These are phyloP conservation scores for Ogataea haglerorum DNA, from an alignment of 805 yeast species.

Conservation along the genomic window DNA sequence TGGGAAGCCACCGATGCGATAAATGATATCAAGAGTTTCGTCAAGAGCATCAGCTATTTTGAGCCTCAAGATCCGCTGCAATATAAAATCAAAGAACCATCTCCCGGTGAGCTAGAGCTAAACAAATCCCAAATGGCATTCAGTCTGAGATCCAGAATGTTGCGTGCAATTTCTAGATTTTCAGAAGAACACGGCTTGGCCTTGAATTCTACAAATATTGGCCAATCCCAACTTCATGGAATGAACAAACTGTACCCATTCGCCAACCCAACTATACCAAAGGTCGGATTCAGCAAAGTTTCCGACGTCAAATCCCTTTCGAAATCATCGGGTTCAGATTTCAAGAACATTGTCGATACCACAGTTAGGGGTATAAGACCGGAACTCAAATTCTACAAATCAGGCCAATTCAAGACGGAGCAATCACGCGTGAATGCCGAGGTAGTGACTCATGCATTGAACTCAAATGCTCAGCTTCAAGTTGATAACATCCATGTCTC, in stretches of 20 bases:
- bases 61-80: conserved; percentile 1
- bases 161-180: conserved; percentile 29
- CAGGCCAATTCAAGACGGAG: conserved; percentile 23
- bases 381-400: conserved; percentile 22
- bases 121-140: conserved; percentile 27
- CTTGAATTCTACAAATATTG: conserved; percentile 12
- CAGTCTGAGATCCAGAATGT: conserved; percentile 26
- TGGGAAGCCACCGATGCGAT: conserved; percentile 6
- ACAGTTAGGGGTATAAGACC: conserved; percentile 29
- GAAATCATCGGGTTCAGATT: conserved; percentile 19
- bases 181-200: conserved; percentile 23
- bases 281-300: conserved; percentile 17
- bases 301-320: conserved; percentile 8
- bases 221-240: conserved; percentile 18
- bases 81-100: conserved; percentile 7
- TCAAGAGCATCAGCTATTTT: conserved; percentile 2
- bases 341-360: conserved; percentile 20
- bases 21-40: neutral
- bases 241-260: conserved; percentile 24
- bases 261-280: conserved; percentile 23
- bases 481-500: conserved; percentile 24
- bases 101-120: conserved; percentile 22
- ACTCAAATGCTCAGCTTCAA: conserved; percentile 31
- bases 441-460: conserved; percentile 30
- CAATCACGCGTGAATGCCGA: conserved; percentile 28